Evolutionary conservation across 108 stramenopile genomes (phyloP).

Genomic region (Schizochytrium sp.): DNA sequence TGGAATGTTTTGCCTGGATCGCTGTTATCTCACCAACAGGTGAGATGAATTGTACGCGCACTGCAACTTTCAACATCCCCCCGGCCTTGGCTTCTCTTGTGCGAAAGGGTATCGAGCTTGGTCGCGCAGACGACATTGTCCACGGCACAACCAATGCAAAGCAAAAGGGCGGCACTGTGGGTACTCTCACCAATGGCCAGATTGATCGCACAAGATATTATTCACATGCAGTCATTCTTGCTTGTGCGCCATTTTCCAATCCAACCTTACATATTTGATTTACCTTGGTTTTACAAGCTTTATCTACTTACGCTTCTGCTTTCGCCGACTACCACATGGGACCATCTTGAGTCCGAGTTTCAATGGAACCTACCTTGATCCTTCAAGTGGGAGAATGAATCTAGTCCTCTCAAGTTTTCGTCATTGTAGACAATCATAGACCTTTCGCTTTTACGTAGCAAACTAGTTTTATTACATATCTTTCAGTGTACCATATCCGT

Average conservation of each 20-base stretch:
- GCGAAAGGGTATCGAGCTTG: slow-evolving; percentile 85
- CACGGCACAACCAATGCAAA: slow-evolving; percentile 82
- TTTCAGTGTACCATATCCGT: no score
- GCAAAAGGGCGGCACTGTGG: slow-evolving; percentile 85
- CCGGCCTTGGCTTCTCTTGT: slow-evolving; percentile 77
- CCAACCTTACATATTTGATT: slow-evolving; percentile 41
- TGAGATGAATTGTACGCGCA: slow-evolving; percentile 74
- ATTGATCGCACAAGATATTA: slow-evolving; percentile 88
- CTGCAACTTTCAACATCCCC: slow-evolving; percentile 86
- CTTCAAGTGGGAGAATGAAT: no score
- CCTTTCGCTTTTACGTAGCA: no score
- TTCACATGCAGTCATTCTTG: slow-evolving; percentile 85
- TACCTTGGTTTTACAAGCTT: not conserved
- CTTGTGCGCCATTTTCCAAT: slow-evolving; percentile 79
- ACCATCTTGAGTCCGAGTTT: no score
- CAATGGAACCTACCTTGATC: no score
- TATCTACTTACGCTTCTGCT: no score
- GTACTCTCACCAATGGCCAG: slow-evolving; percentile 82
- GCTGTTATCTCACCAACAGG: slow-evolving; percentile 76
- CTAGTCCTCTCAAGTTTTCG: no score
- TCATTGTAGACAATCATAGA: no score
- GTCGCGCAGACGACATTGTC: slow-evolving; percentile 87
- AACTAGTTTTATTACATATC: no score
- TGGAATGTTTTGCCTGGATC: slow-evolving; percentile 91
- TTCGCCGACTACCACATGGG: no score